These are phyloP conservation scores for Ophiostoma sp. DNA, from an alignment of 2,329 filamentous ascomycete species.

Conservation along the genomic window DNA sequence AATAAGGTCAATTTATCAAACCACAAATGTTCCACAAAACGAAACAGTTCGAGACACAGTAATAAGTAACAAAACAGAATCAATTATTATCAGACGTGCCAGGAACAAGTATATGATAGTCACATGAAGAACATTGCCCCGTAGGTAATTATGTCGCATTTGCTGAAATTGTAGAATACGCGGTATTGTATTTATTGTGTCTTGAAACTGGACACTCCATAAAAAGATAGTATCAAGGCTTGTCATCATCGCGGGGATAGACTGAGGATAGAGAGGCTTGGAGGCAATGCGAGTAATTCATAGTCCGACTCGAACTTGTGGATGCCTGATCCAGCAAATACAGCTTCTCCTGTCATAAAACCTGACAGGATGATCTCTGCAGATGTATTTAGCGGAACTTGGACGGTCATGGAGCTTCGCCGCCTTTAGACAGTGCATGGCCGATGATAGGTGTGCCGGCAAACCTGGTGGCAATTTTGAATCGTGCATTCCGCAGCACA, in stretches of 20 bases:
- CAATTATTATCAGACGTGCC: no score
- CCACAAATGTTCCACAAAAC: no score
- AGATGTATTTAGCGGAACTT: not conserved
- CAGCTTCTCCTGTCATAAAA: not conserved
- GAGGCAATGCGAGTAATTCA: not conserved
- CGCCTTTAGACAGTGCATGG: not conserved
- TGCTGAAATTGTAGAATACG: no score
- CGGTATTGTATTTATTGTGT: no score
- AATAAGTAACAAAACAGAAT: no score
- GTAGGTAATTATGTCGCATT: no score
- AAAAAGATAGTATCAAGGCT: not conserved
- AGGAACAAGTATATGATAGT: no score
- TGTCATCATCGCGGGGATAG: not conserved
- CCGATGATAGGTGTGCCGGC: not conserved
- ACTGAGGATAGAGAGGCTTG: not conserved
- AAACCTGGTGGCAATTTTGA: not conserved
- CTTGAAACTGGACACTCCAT: no score
- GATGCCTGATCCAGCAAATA: not conserved
- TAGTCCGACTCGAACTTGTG: not conserved
- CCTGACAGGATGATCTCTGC: not conserved
- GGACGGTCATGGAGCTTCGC: not conserved
- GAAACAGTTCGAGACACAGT: no score
- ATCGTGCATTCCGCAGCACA: not conserved
- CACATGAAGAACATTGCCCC: no score
- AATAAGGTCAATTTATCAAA: no score